phyloP scores from a whole-genome alignment of 2,329 filamentous ascomycete genomes.

The Pyrenochaeta sp. region DNA sequence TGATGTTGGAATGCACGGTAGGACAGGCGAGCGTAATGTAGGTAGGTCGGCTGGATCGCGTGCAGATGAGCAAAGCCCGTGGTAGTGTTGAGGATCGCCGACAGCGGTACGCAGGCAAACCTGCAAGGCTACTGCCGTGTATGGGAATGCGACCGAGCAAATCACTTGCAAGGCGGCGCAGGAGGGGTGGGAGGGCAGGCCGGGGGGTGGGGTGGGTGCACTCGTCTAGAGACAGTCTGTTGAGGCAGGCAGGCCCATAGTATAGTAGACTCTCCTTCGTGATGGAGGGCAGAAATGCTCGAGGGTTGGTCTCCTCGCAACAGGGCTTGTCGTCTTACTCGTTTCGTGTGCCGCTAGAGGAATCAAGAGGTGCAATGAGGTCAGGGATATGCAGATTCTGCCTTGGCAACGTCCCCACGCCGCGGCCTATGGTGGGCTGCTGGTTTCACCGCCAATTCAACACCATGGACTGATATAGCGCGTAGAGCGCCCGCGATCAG shows the following conservation, averaged over 20 bases:
- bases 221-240: too few relatives aligned
- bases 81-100: slow-evolving; percentile 10
- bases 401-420: slow-evolving; percentile 1
- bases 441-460: slow-evolving; percentile 23
- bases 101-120: slow-evolving; percentile 1
- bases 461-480: slow-evolving; percentile 18
- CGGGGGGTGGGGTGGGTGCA: too few relatives aligned
- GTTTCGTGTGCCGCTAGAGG: neutral
- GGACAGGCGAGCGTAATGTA: slow-evolving; percentile 2
- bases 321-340: slow-evolving; percentile 8
- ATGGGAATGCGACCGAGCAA: neutral
- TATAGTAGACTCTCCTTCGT: slow-evolving; percentile 4
- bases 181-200: neutral
- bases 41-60: neutral
- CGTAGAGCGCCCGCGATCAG: slow-evolving; percentile 7
- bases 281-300: slow-evolving; percentile 19
- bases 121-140: slow-evolving; percentile 1
- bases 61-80: neutral
- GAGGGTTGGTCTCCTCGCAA: slow-evolving; percentile 13
- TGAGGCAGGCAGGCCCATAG: too few relatives aligned
- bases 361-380: slow-evolving; percentile 19
- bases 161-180: neutral
- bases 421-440: neutral
- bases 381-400: slow-evolving; percentile 7
- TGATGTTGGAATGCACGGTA: slow-evolving; percentile 9